Evolutionary conservation across 306 rosid genomes (phyloP).

Genomic region (Fragaria iinumae): DNA sequence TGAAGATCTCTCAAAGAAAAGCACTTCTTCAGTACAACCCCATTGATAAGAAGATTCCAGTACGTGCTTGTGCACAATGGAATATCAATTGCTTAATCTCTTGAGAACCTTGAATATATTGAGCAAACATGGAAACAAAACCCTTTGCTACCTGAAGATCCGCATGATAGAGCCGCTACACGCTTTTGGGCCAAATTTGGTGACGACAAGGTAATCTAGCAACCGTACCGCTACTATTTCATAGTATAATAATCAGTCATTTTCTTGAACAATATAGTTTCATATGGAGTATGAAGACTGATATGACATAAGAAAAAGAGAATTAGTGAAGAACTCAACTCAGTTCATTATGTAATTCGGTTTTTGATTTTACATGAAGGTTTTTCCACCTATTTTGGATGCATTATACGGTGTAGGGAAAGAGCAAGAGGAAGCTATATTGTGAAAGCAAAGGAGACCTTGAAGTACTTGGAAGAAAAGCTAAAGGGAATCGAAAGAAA

Average conservation of each 20-base stretch:
- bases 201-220: slow-evolving; percentile 21
- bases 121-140: slow-evolving; percentile 35
- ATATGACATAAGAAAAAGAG: neutral
- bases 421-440: slow-evolving; percentile 30
- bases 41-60: slow-evolving; percentile 22
- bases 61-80: slow-evolving; percentile 39
- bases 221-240: neutral
- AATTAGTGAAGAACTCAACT: neutral
- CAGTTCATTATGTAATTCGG: neutral
- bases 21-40: slow-evolving; percentile 40
- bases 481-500: slow-evolving; percentile 21
- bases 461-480: slow-evolving; percentile 26
- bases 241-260: neutral
- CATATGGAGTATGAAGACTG: too few species aligned
- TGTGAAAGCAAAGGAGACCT: slow-evolving; percentile 15
- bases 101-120: slow-evolving; percentile 35
- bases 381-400: neutral
- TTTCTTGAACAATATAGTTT: neutral
- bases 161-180: slow-evolving; percentile 19
- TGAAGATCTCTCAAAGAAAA: slow-evolving; percentile 41
- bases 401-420: slow-evolving; percentile 17
- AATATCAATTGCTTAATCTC: slow-evolving; percentile 26
- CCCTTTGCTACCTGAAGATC: slow-evolving; percentile 31
- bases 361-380: slow-evolving; percentile 12
- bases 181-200: slow-evolving; percentile 40